Evolutionary conservation across 1,284 basidiomycete genomes (phyloP), one percentile per base, ranked within the genome.

Genomic region (Austroboletus novae-zelandiae): DNA sequence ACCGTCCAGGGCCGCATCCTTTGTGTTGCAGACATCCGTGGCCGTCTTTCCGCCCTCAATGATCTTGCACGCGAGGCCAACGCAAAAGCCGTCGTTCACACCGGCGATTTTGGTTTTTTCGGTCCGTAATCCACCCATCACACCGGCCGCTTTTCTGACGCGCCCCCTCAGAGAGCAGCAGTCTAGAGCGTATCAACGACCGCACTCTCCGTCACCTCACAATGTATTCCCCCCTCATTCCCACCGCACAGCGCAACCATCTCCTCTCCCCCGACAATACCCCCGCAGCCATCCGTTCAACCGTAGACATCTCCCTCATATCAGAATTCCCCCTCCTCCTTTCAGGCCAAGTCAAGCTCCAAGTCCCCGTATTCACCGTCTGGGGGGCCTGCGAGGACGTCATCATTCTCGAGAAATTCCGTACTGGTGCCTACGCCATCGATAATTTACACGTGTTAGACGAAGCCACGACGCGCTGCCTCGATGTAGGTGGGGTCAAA

Each of bases 301-400:
- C 82, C 40, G 75, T 87, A 64, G 79, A 77, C 66, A 85, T 84
- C 60, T 83, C 78, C 60, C 80, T 85, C 31, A 84, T 99, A 49
- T 96, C 94, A 45, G 94, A 98, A 70, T 98, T 99, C 67, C 94
- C 95, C 8, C 82, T 92, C 40, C 83, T 99, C 11, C 83, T 97
- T 46, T 83, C 87, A 5, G 93, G 94, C 43, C 88, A 93, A 57
- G 81, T 95, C 72, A 90, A 89, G 64, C 83, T 98, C 51, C 80
- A 86, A 43, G 81, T 98, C 5, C 96, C 96, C 32, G 94, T 99
- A 25, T 98, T 89, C 74, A 96, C 95, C 45, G 92, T 98, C 41
- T 97, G 92, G 86, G 97, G 97, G 31, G 91, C 97, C 23, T 98
- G 97, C 65, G 97, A 99, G 72, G 97, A 99, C 66, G 94, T 99